These are phyloP conservation scores for Anthostomella pinea DNA, from an alignment of 2,329 filamentous ascomycete genomes.

Conservation along the genomic window DNA sequence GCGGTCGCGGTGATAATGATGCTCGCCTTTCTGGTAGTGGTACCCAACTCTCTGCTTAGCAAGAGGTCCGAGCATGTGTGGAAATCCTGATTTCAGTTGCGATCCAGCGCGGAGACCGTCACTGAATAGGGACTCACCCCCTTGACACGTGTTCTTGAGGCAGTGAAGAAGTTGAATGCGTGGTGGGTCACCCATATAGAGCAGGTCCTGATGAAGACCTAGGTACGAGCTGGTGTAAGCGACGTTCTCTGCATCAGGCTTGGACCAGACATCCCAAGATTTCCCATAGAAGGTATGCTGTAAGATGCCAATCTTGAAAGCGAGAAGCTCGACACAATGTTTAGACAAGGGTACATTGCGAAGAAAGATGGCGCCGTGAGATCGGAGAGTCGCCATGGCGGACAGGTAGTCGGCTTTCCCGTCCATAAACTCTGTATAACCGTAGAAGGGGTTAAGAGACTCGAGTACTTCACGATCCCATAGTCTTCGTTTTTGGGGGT, in stretches of 20 bases:
- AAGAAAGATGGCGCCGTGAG: conserved; percentile 74
- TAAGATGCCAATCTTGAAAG: conserved; percentile 69
- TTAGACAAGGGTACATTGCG: conserved; percentile 68
- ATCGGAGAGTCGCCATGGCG: conserved; percentile 60
- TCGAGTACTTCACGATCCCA: conserved; percentile 36
- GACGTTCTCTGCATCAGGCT: conserved; percentile 83
- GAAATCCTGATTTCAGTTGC: conserved; percentile 31
- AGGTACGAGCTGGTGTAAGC: conserved; percentile 83
- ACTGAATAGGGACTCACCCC: conserved; percentile 83
- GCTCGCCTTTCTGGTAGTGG: conserved; percentile 59
- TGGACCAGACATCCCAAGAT: conserved; percentile 85
- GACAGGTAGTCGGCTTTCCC: conserved; percentile 54
- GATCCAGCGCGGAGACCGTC: conserved; percentile 66
- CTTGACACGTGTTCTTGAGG: conserved; percentile 72
- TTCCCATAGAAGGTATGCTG: conserved; percentile 88
- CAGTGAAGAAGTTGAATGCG: conserved; percentile 88
- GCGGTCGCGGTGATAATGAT: conserved; percentile 59
- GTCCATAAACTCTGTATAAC: conserved; percentile 71
- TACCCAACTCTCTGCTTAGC: conserved; percentile 47
- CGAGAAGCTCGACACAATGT: conserved; percentile 64
- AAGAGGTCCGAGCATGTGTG: conserved; percentile 36
- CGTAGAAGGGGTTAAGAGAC: conserved; percentile 49
- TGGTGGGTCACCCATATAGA: conserved; percentile 79
- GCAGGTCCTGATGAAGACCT: conserved; percentile 88
- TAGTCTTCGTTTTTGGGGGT: conserved; percentile 2